Base-by-base conservation (phyloP, 768 basidiomycete genomes). In the Auriscalpium microsporum region DNA sequence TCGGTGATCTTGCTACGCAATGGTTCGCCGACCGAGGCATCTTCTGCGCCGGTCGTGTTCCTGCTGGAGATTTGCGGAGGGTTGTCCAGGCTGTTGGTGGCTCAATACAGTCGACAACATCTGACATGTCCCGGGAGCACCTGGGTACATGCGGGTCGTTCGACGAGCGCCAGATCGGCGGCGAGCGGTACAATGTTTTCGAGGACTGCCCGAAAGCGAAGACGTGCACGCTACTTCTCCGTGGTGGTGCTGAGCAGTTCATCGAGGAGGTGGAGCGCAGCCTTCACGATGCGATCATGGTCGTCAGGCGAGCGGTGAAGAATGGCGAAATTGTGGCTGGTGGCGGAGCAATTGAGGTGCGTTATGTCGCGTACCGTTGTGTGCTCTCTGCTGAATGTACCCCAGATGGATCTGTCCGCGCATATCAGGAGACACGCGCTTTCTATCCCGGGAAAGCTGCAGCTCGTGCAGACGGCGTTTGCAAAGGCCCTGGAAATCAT, bases 21-120 rank as follows among this genome's bases (percentile, higher is more conserved):
- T 99, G 94, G 88, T 99, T 99, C 67, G 95, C 96, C 44, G 96
- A 98, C 73, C 84, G 96, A 37, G 87, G 94, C 67, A 97, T 99
- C 66, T 99, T 99, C 78, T 98, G 96, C 63, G 96, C 96, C 56
- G 96, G 96, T 42, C 90, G 96, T 52, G 96, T 99, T 40, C 79
- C 85, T 37, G 84, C 86, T 7, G 90, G 79, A 40, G 96, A 99
- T 70, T 78, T 99, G 47, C 86, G 91, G 64, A 80, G 96, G 52
- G 95, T 97, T 10, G 90, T 94, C 33, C 91, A 96, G 67, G 96
- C 96, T 36, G 91, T 93, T 40, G 96, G 96, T 38, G 96, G 96
- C 28, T 82, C 90, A 13, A 78, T 97, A 55, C 96, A 98, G 68
- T 93, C 92, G 16, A 98, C 96, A 2, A 94, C 91, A 68, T 88